Evolutionary conservation across 495 filamentous ascomycete genomes (phyloP).

Genomic region (Darksidea phi): DNA sequence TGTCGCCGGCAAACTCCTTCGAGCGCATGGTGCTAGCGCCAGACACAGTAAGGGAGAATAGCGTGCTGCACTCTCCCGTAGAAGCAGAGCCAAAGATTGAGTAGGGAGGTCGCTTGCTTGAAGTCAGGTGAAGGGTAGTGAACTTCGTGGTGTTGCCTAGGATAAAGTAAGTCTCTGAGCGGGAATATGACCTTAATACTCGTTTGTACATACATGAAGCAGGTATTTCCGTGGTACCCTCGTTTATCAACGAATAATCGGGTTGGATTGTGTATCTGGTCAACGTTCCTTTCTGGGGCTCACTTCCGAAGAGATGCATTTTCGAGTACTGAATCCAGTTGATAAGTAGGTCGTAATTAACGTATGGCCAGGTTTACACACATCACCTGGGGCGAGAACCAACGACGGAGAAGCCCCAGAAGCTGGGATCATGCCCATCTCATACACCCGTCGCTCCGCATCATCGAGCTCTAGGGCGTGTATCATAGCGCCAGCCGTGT

Average conservation of each 20-base stretch:
- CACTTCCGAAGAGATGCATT: slow-evolving; percentile 1
- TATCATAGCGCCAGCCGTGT: not conserved
- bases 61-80: slow-evolving; percentile 13
- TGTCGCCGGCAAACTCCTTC: slow-evolving; percentile 8
- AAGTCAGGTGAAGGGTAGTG: not conserved
- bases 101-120: not conserved
- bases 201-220: slow-evolving; percentile 5
- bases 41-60: not conserved
- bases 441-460: not conserved
- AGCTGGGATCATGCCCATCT: not conserved
- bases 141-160: slow-evolving; percentile 7
- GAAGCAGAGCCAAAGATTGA: slow-evolving; percentile 4
- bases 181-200: not conserved
- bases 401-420: slow-evolving; percentile 14
- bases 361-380: not conserved
- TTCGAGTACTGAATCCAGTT: not conserved
- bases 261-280: not conserved
- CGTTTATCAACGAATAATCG: not conserved
- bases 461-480: slow-evolving; percentile 8
- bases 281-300: slow-evolving; percentile 2
- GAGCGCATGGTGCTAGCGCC: slow-evolving; percentile 1
- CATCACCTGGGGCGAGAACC: not conserved
- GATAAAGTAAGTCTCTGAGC: not conserved
- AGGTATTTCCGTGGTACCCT: slow-evolving; percentile 10
- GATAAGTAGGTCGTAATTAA: not conserved